Conservation (phyloP, 2,329 filamentous ascomycete species). For the Zasmidium cellare region DNA sequence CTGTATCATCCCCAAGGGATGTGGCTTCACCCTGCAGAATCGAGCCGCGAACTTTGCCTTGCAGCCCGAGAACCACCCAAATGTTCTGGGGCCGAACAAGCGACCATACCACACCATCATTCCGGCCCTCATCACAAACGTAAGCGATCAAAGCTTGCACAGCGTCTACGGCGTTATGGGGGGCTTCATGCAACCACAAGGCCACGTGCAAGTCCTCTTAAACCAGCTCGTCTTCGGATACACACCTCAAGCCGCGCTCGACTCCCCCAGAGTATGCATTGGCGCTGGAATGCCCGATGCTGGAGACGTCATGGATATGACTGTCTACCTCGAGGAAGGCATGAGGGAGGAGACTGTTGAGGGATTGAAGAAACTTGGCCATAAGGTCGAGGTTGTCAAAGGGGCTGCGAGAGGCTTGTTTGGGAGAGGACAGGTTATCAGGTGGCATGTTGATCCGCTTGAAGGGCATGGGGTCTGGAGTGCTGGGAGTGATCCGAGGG, state of each 20-base stretch:
- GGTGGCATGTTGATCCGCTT: conserved; percentile 65
- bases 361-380: conserved; percentile 68
- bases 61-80: conserved; percentile 66
- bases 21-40: conserved; percentile 93
- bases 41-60: conserved; percentile 86
- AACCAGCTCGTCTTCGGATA: conserved; percentile 83
- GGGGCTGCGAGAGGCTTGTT: conserved; percentile 70
- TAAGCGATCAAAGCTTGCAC: conserved; percentile 71
- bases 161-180: conserved; percentile 96
- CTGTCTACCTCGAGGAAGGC: conserved; percentile 79
- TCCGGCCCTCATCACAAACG: conserved; percentile 82
- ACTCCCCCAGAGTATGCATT: conserved; percentile 89
- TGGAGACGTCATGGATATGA: conserved; percentile 59
- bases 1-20: conserved; percentile 77
- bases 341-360: conserved; percentile 68
- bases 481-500: conserved; percentile 83
- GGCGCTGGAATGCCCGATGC: conserved; percentile 68
- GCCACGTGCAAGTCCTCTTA: conserved; percentile 87
- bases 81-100: conserved; percentile 77
- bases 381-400: conserved; percentile 68
- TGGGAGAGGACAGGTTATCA: conserved; percentile 83
- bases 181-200: conserved; percentile 97
- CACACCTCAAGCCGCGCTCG: conserved; percentile 83
- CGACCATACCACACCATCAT: conserved; percentile 98
- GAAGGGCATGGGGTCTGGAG: conserved; percentile 77